Evolutionary conservation across 768 basidiomycete species (phyloP).

Genomic region (Lactifluus piperatus): DNA sequence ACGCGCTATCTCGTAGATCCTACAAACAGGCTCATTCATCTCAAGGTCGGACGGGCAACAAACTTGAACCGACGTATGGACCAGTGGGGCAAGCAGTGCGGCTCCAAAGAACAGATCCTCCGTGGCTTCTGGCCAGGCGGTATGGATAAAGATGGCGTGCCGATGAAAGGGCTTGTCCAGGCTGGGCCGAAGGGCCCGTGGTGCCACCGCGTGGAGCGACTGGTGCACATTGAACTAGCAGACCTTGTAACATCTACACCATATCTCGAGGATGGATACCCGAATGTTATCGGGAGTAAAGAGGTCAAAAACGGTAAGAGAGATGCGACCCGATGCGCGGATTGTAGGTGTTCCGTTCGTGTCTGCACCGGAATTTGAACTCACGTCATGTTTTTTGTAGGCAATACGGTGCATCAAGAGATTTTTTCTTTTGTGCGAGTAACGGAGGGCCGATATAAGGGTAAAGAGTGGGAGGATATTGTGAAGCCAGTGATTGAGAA

Average conservation of each 20-base stretch:
- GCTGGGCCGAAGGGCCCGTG: conserved; percentile 53
- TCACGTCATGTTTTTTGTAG: conserved; percentile 26
- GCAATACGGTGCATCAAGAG: conserved; percentile 59
- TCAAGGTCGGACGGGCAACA: conserved; percentile 74
- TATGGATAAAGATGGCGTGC: conserved; percentile 32
- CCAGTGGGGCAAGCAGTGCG: conserved; percentile 77
- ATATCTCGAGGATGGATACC: conserved; percentile 50
- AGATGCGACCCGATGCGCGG: conserved; percentile 29
- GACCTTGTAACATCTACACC: conserved; percentile 51
- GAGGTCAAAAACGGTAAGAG: conserved; percentile 18
- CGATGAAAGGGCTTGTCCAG: conserved; percentile 51
- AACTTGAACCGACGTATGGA: conserved; percentile 66
- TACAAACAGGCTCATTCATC: conserved; percentile 35
- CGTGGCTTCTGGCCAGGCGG: conserved; percentile 67
- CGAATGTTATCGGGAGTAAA: conserved; percentile 30
- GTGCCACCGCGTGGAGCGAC: conserved; percentile 68
- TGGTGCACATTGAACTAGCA: conserved; percentile 73
- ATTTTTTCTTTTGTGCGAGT: conserved; percentile 67
- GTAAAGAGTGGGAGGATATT: conserved; percentile 65
- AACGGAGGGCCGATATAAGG: conserved; percentile 42
- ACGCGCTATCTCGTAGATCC: too few relatives aligned
- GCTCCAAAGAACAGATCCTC: conserved; percentile 63
- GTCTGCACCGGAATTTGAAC: neutral
- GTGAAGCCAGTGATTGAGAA: conserved; percentile 70
- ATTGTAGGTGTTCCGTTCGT: conserved; percentile 36